Conservation (phyloP, 352 stramenopile genomes). For the Plasmopara muralis region DNA sequence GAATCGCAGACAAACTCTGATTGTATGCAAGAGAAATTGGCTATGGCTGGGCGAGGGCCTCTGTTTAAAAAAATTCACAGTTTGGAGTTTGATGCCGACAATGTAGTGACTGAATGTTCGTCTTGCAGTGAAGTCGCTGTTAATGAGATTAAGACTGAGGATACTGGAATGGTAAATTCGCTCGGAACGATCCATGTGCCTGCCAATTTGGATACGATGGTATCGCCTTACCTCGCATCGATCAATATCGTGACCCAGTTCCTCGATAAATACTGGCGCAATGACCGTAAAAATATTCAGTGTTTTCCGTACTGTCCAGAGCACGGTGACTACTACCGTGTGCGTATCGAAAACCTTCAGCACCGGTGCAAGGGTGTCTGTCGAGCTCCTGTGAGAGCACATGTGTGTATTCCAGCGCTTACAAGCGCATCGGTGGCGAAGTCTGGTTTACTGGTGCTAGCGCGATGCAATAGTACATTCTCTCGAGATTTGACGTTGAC, state of each 20-base stretch:
- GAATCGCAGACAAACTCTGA: conserved; percentile 21
- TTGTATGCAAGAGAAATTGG: conserved; percentile 5
- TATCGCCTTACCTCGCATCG: conserved; percentile 27
- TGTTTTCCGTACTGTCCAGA: conserved; percentile 88
- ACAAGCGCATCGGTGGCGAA: conserved; percentile 22
- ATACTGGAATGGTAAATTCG: conserved; percentile 39
- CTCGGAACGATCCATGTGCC: conserved; percentile 32
- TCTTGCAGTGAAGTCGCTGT: conserved; percentile 14
- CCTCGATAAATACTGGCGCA: conserved; percentile 88
- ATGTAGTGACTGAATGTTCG: conserved; percentile 23
- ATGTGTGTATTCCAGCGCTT: conserved; percentile 45
- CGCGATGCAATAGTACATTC: conserved; percentile 81
- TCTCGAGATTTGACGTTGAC: conserved; percentile 55
- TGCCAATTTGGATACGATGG: conserved; percentile 7
- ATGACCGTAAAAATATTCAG: conserved; percentile 90
- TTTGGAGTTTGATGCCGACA: conserved; percentile 59
- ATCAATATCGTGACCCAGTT: conserved; percentile 80
- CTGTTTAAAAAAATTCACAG: conserved; percentile 70
- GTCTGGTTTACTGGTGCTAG: conserved; percentile 47
- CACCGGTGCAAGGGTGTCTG: conserved; percentile 82
- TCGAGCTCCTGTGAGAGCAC: conserved; percentile 67
- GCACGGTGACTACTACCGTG: conserved; percentile 86
- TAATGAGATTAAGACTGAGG: conserved; percentile 26
- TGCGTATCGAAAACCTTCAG: conserved; percentile 80
- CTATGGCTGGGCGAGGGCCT: conserved; percentile 7